Evolutionary conservation across 352 stramenopile genomes (phyloP), one percentile per base, ranked within the genome.

Genomic region (Blastocystis sp.): DNA sequence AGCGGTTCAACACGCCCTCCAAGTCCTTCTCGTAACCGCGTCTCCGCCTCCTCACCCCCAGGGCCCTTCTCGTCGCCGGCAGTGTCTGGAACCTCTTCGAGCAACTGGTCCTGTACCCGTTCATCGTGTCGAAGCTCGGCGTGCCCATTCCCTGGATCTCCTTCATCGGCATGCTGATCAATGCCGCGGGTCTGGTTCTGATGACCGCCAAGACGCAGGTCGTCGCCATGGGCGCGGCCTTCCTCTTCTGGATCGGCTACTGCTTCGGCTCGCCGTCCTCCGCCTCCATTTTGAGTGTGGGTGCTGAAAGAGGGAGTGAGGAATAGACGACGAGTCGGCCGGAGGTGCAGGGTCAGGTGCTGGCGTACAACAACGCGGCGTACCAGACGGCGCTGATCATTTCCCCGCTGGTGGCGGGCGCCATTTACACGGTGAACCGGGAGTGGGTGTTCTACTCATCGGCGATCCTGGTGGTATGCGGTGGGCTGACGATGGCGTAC

Each of bases 231-330:
- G 38, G 42, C 21, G 45, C 45, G 3, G 74, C 74, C 7, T 65
- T 68, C n/a, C 1, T 84, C 10, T 63, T 84, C 45, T 84, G 74
- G 74, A 52, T 69, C 34, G 74, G 74, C n/a, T 70, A 84, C 54
- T 57, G 61, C 45, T 52, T 40, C 19, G 74, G n/a, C 34, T 66
- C 57, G 34, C 74, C 74, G 14, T 38, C 74, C 24, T 84, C 74
- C 24, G 74, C 60, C 1, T 65, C 74, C 38, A 84, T 84, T 68
- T 19, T 84, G 14, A 84, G 45, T 69, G 74, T 84, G 43, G 48
- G 21, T 68, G 11, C n/a, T n/a, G 43, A 59, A 28, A 48, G 34
- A 19, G 42, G 14, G 48, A 57, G 48, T 57, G 48, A 57, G 6
- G 48, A 57, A 7, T 57, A 57, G 48, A 57, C 48, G 48, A 57